Evolutionary conservation across 352 stramenopile species (phyloP).

Genomic region (Achlya hypogyna): DNA sequence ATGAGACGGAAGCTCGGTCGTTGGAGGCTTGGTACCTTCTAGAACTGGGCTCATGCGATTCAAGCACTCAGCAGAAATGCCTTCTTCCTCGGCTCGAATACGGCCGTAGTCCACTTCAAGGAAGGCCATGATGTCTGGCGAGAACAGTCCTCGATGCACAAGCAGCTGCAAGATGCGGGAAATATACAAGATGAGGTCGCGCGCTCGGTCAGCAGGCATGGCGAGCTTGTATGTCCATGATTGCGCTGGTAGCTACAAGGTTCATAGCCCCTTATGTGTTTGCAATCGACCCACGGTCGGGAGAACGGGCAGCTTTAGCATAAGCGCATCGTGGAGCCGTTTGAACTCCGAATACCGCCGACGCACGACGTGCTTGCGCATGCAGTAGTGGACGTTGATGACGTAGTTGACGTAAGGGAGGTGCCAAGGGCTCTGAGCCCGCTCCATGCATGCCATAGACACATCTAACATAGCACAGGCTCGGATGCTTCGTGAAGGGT

Average conservation of each 20-base stretch:
- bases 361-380: constrained; percentile 54
- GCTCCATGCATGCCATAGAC: constrained; percentile 48
- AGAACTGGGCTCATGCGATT: constrained; percentile 18
- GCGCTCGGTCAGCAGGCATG: constrained; percentile 30
- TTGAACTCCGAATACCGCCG: constrained; percentile 59
- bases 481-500: constrained; percentile 24
- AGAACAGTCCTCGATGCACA: constrained; percentile 43
- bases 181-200: constrained; percentile 36
- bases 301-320: constrained; percentile 39
- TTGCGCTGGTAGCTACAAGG: constrained; percentile 30
- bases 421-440: constrained; percentile 36
- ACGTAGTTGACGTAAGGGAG: constrained; percentile 73
- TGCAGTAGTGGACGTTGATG: constrained; percentile 56
- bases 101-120: constrained; percentile 45
- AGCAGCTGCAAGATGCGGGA: constrained; percentile 43
- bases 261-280: not conserved
- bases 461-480: constrained; percentile 57
- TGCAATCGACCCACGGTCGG: constrained; percentile 24
- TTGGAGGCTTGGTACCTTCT: too few species aligned
- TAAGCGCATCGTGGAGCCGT: constrained; percentile 33
- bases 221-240: constrained; percentile 38
- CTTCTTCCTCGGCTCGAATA: constrained; percentile 52
- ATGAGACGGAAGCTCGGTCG: too few species aligned
- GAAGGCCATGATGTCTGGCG: constrained; percentile 57
- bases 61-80: constrained; percentile 34